Evolutionary conservation across 768 basidiomycete species (phyloP), one percentile per base, ranked within the genome.

Genomic region (Pleurotus salmoneostramineus): DNA sequence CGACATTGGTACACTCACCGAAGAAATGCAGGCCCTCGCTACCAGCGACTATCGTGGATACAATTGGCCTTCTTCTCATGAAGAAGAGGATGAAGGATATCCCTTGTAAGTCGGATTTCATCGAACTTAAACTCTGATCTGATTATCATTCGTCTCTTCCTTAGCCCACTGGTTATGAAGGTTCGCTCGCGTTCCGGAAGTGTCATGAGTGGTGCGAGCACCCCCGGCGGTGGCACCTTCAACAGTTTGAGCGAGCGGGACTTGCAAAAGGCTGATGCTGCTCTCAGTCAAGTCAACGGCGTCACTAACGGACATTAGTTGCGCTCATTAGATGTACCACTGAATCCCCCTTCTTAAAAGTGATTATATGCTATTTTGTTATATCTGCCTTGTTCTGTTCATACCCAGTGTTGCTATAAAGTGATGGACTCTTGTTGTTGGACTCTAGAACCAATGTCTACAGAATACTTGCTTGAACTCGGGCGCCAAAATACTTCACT

Each of bases 71-170:
- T 68, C 72, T 12, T 52, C 74, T 54, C 74, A 81, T 31, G 88
- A 90, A 10, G 93, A 94, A 32, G 95, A 98, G 56, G 95, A 97
- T 37, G 95, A 96, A 62, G 83, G 84, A 34, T 95, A 93, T 76
- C 92, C 91, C 0, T 92, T 93, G 91, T 93, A 65, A 50, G 90
- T 83, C 60, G 40, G 61, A 63, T 59, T 63, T 63, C 40, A 57
- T 47, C 33, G 52, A 27, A 43, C 54, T 27, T 27, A n/a, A n/a
- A n/a, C n/a, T n/a, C n/a, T n/a, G n/a, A n/a, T 8, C 56, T 6
- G 8, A 54, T 8, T 56, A 14, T 54, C 44, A 58, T n/a, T 32
- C 43, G 59, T 27, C 21, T 27, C 43, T 64, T 11, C 59, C 55
- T 3, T 63, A 93, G 91, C 86, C 92, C 91, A 0, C 75, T 95